These are phyloP conservation scores for Solanum rostratum DNA, from an alignment of 257 asterid species.

Conservation along the genomic window DNA sequence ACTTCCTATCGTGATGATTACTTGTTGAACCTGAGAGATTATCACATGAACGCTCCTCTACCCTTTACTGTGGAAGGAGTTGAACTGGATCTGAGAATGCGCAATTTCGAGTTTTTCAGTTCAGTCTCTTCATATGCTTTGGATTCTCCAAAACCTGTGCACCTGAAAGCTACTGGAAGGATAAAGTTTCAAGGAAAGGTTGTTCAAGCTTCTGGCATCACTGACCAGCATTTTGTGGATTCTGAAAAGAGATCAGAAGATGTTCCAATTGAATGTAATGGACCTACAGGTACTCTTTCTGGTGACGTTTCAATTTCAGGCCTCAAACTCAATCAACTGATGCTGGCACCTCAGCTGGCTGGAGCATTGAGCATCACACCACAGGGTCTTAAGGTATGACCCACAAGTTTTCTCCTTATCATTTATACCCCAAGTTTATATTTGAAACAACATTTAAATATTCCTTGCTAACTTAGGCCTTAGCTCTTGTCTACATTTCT, in stretches of 20 bases:
- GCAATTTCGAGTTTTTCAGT: conserved; percentile 82
- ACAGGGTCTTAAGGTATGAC: conserved; percentile 70
- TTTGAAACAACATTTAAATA: conserved; percentile 2
- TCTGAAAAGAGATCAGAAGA: conserved; percentile 19
- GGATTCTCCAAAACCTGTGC: conserved; percentile 87
- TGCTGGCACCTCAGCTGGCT: conserved; percentile 97
- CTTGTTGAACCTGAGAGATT: conserved; percentile 43
- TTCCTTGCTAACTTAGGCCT: neutral
- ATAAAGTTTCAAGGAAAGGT: conserved; percentile 92
- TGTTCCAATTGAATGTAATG: conserved; percentile 20
- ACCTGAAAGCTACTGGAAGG: conserved; percentile 95
- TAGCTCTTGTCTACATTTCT: neutral
- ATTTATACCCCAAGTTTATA: conserved; percentile 1
- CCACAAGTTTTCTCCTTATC: neutral
- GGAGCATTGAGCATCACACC: conserved; percentile 70
- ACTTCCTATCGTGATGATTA: conserved; percentile 67
- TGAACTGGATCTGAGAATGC: conserved; percentile 89
- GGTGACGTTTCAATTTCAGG: conserved; percentile 92
- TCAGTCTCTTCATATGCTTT: conserved; percentile 77
- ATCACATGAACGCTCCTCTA: conserved; percentile 33
- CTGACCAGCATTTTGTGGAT: conserved; percentile 22
- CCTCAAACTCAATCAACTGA: conserved; percentile 89
- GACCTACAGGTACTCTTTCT: conserved; percentile 41
- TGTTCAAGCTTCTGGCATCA: conserved; percentile 22
- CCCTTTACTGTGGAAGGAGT: conserved; percentile 88